These are phyloP conservation scores for Thelonectria blattea DNA, from an alignment of 2,329 filamentous ascomycete species.

Conservation along the genomic window DNA sequence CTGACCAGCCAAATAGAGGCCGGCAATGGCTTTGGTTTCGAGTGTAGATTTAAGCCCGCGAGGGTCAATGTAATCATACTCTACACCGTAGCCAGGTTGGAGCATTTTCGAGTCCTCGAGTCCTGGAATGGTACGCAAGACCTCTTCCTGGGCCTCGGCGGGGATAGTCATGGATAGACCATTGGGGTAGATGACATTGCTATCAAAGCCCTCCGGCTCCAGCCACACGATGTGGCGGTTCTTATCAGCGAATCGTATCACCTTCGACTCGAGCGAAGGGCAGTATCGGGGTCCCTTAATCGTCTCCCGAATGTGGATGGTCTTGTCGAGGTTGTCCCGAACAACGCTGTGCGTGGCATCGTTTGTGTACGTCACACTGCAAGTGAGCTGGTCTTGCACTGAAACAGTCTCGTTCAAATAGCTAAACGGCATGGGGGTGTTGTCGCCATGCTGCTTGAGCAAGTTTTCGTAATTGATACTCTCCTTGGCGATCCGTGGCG, in stretches of 20 bases:
- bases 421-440: conserved; percentile 88
- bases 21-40: conserved; percentile 89
- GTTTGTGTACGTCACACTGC: conserved; percentile 89
- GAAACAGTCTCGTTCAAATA: conserved; percentile 82
- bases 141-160: conserved; percentile 80
- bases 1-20: conserved; percentile 91
- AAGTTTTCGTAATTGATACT: conserved; percentile 81
- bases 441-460: conserved; percentile 78
- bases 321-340: conserved; percentile 89
- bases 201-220: conserved; percentile 93
- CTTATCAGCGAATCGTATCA: conserved; percentile 85
- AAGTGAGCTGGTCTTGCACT: conserved; percentile 83
- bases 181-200: conserved; percentile 91
- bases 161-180: conserved; percentile 97
- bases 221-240: conserved; percentile 90
- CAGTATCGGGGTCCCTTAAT: conserved; percentile 95
- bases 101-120: conserved; percentile 91
- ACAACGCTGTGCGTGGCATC: conserved; percentile 81
- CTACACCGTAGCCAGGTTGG: conserved; percentile 94
- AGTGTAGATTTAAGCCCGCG: conserved; percentile 85
- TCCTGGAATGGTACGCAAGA: conserved; percentile 86
- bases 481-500: conserved; percentile 80
- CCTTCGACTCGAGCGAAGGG: conserved; percentile 92
- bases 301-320: conserved; percentile 93
- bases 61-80: conserved; percentile 98